Conservation (phyloP, 768 basidiomycete species). For the Holtermanniella nyarrowii region DNA sequence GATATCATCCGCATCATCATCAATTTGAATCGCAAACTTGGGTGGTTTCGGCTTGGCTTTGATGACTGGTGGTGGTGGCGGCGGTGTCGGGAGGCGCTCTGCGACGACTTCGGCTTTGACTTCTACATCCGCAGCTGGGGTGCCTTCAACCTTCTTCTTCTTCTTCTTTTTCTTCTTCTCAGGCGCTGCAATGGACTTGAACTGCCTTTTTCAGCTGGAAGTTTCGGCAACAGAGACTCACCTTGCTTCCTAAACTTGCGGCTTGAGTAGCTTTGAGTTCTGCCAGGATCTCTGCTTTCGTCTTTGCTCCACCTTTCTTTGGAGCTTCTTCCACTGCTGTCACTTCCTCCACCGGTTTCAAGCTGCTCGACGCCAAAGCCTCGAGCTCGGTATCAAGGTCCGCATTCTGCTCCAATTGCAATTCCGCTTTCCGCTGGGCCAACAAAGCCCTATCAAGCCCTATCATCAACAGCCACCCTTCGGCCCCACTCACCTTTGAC, state of each 20-base stretch:
- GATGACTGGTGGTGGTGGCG: neutral
- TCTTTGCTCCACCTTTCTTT: slow-evolving; percentile 63
- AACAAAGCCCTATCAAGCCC: slow-evolving; percentile 70
- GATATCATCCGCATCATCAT: slow-evolving; percentile 61
- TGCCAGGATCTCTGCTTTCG: slow-evolving; percentile 21
- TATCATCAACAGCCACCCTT: neutral
- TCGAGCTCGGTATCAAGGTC: slow-evolving; percentile 66
- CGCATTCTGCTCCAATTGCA: slow-evolving; percentile 54
- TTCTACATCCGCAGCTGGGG: neutral
- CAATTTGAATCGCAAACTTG: slow-evolving; percentile 40
- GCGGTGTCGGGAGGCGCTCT: neutral
- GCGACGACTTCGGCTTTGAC: neutral
- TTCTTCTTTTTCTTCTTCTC: slow-evolving; percentile 33
- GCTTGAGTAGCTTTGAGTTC: slow-evolving; percentile 10
- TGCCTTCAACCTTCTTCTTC: slow-evolving; percentile 29
- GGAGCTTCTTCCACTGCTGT: slow-evolving; percentile 39
- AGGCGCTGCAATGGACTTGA: slow-evolving; percentile 31
- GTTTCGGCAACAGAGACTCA: slow-evolving; percentile 12
- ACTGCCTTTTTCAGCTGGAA: slow-evolving; percentile 11
- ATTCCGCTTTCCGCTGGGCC: slow-evolving; percentile 67
- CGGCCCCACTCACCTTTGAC: slow-evolving; percentile 49
- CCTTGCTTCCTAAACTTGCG: slow-evolving; percentile 29
- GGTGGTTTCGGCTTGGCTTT: neutral
- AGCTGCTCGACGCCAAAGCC: slow-evolving; percentile 13
- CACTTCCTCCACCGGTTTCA: neutral